Percentiles rank a stretch among this genome's conserved stretches.
Conservation (phyloP, 371 early-diverging fungal species). For the Funneliformis caledonium region DNA sequence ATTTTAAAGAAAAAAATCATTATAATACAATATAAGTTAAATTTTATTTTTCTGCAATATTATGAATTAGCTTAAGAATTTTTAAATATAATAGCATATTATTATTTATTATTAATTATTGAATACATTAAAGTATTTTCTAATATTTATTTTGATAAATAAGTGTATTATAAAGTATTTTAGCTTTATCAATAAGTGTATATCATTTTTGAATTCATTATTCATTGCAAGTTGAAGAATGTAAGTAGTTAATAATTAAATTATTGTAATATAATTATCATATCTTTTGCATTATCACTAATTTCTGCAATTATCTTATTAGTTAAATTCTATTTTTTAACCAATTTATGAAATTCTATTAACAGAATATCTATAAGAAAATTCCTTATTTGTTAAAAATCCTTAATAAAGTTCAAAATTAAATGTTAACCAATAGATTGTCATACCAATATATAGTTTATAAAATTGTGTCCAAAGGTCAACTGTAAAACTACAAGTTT, state of each 20-base stretch:
- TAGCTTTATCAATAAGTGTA: conserved; percentile 1
- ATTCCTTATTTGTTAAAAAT: conserved; percentile 7
- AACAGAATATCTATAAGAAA: not conserved
- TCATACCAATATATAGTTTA: not conserved
- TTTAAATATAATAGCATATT: no score
- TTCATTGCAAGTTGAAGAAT: conserved; percentile 7
- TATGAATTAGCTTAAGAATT: no score
- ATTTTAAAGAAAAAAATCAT: no score
- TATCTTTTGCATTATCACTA: conserved; percentile 3
- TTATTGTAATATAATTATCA: not conserved
- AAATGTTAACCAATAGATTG: conserved; percentile 10
- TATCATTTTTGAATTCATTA: not conserved
- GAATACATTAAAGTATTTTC: no score
- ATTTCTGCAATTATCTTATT: not conserved
- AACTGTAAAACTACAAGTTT: not conserved
- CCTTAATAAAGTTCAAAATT: conserved; percentile 6
- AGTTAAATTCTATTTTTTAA: not conserved
- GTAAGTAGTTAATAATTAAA: not conserved
- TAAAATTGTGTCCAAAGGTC: conserved; percentile 14
- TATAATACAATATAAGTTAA: no score
- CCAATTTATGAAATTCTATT: not conserved
- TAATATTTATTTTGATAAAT: no score
- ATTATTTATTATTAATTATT: no score
- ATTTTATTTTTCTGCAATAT: no score
- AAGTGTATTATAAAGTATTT: not conserved